Conservation (phyloP, 164 flowering plant species). For the Sedum album region DNA sequence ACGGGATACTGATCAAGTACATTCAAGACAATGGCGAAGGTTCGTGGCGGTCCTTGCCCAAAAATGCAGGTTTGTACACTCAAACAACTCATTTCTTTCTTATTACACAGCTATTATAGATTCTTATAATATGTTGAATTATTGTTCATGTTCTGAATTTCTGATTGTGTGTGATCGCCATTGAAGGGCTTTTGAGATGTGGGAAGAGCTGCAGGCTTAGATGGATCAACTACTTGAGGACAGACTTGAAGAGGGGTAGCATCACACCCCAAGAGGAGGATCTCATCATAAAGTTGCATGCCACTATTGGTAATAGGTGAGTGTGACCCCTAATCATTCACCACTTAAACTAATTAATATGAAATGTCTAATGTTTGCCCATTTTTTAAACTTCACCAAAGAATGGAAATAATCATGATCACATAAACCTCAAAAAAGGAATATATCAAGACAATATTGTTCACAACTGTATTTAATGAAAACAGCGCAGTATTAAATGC, state of each 20-base stretch:
- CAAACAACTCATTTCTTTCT: not conserved
- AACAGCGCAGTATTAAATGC: too few relatives aligned
- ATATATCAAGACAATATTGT: not conserved
- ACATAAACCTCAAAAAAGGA: not conserved
- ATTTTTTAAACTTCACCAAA: not conserved
- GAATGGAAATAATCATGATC: not conserved
- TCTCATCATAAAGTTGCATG: constrained; percentile 55
- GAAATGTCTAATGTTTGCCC: not conserved
- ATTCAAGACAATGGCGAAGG: constrained; percentile 80
- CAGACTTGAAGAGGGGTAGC: constrained; percentile 76
- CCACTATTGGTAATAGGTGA: constrained; percentile 62
- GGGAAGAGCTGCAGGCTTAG: constrained; percentile 92
- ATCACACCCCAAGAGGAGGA: constrained; percentile 64
- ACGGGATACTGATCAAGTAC: constrained; percentile 48
- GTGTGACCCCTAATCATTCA: not conserved
- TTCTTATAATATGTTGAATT: not conserved
- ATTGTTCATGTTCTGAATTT: not conserved
- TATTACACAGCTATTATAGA: not conserved
- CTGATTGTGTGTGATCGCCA: not conserved
- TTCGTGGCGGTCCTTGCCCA: constrained; percentile 83
- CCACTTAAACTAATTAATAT: too few relatives aligned
- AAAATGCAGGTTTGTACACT: constrained; percentile 63
- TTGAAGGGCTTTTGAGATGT: constrained; percentile 69
- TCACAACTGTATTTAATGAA: not conserved
- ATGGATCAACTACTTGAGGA: constrained; percentile 83